Conservation (phyloP, 192 early-diverging fungal species). For the Backusella parvicylindrica region DNA sequence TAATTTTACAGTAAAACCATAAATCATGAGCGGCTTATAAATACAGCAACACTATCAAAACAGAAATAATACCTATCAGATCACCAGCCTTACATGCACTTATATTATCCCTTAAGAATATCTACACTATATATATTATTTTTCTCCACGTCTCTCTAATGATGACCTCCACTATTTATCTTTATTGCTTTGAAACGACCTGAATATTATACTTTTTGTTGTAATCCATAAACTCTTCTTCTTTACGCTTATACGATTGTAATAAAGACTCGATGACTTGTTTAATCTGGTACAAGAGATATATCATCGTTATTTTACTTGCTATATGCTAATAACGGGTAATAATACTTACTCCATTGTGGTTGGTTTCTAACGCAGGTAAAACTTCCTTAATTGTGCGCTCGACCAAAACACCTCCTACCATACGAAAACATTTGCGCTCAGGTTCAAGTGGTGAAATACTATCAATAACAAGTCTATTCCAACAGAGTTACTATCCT, state of each 20-base stretch:
- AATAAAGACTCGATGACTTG: slow-evolving; percentile 74
- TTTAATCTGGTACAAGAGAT: slow-evolving; percentile 55
- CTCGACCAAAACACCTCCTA: slow-evolving; percentile 92
- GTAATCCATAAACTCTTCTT: slow-evolving; percentile 83
- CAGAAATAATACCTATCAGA: no score
- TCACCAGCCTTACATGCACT: no score
- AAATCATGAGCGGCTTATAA: no score
- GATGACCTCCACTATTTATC: neutral
- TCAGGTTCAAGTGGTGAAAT: slow-evolving; percentile 73
- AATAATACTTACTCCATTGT: slow-evolving; percentile 63
- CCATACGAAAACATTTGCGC: slow-evolving; percentile 91
- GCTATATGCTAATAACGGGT: neutral
- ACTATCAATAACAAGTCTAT: slow-evolving; percentile 90
- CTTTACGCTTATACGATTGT: slow-evolving; percentile 81
- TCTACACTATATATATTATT: no score
- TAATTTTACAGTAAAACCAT: no score
- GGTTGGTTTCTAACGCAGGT: slow-evolving; percentile 83
- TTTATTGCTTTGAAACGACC: slow-evolving; percentile 40
- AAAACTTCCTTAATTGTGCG: slow-evolving; percentile 90
- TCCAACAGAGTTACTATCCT: neutral
- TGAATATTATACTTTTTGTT: slow-evolving; percentile 90
- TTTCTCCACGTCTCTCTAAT: no score
- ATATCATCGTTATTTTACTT: neutral
- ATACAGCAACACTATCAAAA: no score
- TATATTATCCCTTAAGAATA: no score